These are phyloP conservation scores for Xylaria palmicola DNA, from an alignment of 495 filamentous ascomycete genomes.

Conservation along the genomic window DNA sequence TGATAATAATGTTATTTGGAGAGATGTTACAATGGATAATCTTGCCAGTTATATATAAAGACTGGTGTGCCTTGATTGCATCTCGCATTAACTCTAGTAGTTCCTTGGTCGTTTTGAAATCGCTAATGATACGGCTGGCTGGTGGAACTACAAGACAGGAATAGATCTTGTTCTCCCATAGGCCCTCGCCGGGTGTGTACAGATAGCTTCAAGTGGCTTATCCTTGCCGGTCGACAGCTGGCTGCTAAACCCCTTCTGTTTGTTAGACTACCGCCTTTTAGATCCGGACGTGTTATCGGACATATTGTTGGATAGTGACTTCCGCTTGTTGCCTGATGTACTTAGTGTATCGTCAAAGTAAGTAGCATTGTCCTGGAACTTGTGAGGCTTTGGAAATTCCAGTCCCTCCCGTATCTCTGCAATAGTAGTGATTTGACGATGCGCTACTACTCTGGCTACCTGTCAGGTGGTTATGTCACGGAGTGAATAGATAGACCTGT, in stretches of 20 bases:
- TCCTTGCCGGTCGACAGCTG: not conserved
- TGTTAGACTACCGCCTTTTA: not conserved
- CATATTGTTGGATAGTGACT: not conserved
- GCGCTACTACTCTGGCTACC: slow-evolving; percentile 1
- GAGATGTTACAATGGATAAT: slow-evolving; percentile 43
- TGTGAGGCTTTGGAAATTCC: not conserved
- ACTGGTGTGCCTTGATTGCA: slow-evolving; percentile 23
- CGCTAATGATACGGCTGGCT: not conserved
- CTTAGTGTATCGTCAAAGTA: not conserved
- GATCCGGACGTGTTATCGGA: not conserved
- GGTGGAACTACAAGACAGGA: slow-evolving; percentile 1
- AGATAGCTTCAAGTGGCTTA: not conserved
- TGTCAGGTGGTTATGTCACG: no score
- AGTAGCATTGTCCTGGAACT: not conserved
- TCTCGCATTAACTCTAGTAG: not conserved
- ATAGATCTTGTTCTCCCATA: slow-evolving; percentile 5
- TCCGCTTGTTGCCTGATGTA: not conserved
- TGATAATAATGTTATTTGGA: slow-evolving; percentile 39
- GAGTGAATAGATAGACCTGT: no score
- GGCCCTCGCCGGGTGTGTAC: not conserved
- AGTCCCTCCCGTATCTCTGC: slow-evolving; percentile 8
- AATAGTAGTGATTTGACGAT: slow-evolving; percentile 11
- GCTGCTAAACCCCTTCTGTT: not conserved
- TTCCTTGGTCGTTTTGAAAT: not conserved
- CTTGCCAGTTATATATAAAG: slow-evolving; percentile 32